Evolutionary conservation across 2,329 filamentous ascomycete species (phyloP), one percentile per base, ranked within the genome.

Genomic region (Hortaea werneckii): DNA sequence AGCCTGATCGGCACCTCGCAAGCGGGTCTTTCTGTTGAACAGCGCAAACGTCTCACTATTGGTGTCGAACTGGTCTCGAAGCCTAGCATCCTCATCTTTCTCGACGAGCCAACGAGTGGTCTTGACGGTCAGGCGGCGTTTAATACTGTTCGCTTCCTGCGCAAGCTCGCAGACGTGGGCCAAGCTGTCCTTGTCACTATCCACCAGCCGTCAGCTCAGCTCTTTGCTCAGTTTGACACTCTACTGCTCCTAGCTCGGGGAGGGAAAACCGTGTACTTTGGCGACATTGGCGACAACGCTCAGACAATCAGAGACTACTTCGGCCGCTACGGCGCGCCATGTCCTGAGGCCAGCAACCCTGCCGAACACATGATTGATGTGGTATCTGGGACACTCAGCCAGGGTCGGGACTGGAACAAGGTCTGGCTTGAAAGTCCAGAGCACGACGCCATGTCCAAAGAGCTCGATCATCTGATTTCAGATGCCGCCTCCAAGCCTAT

Each of bases 101-200:
- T 88, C 35, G 84, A 88, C 52, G 84, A 88, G 63, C 84, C 84
- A 0, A 88, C 84, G 0, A 84, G 79, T 2, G 84, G 84, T 46
- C 37, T 40, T 20, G 37, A 40, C 59, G 79, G 75, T 29, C 80
- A 85, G 61, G 80, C 77, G 46, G 82, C 83, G 13, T 87, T 82
- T 69, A 85, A 85, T 64, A 87, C 87, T 53, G 79, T 86, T 26
- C 79, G 82, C 29, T 85, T 87, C 70, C 69, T 87, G 26, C 79
- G 78, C 57, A 87, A 87, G 67, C 75, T 87, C 5, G 80, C 83
- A 42, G 72, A 76, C 12, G 83, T 84, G 2, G 87, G 87, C 1
- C 87, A 94, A 61, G 87, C 87, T 7, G 87, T 94, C 54, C 75
- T 94, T 4, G 92, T 86, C 67, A 94, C 87, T 0, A 94, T 94